Conservation (phyloP, 2,329 filamentous ascomycete genomes). For the Arachnomyces sp. region DNA sequence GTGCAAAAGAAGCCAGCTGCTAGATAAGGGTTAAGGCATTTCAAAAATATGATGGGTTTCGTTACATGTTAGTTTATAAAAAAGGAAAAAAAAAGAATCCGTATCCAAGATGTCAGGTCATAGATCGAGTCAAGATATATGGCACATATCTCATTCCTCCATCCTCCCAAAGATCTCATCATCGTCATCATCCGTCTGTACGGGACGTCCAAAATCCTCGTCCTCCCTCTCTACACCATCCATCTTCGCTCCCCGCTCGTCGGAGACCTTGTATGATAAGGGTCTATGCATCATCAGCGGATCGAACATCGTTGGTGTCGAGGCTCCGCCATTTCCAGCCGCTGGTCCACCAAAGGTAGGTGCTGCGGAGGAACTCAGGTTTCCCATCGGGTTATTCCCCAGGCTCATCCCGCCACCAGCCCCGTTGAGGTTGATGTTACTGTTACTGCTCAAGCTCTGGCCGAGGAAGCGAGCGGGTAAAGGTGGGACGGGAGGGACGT, state of each 20-base stretch:
- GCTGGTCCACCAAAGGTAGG: slow-evolving; percentile 9
- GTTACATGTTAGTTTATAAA: slow-evolving; percentile 2
- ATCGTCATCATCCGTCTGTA: slow-evolving; percentile 77
- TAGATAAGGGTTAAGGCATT: neutral
- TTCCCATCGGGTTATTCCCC: slow-evolving; percentile 23
- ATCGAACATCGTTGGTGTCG: slow-evolving; percentile 32
- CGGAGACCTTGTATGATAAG: slow-evolving; percentile 40
- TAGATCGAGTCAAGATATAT: too few species aligned
- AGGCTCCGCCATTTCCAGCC: slow-evolving; percentile 20
- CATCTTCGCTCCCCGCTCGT: slow-evolving; percentile 58
- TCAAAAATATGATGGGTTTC: slow-evolving; percentile 6
- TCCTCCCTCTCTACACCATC: slow-evolving; percentile 60
- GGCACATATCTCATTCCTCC: slow-evolving; percentile 70
- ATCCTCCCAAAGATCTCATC: slow-evolving; percentile 93
- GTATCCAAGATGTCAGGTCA: too few species aligned
- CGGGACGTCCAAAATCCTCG: slow-evolving; percentile 53
- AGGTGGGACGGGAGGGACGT: slow-evolving; percentile 80
- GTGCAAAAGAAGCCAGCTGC: slow-evolving; percentile 1
- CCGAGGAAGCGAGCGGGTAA: slow-evolving; percentile 71
- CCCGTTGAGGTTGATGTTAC: slow-evolving; percentile 47
- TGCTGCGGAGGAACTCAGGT: slow-evolving; percentile 3
- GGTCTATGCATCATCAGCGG: slow-evolving; percentile 37
- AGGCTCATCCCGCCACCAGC: slow-evolving; percentile 31
- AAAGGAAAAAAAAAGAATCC: slow-evolving; percentile 1
- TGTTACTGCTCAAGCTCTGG: slow-evolving; percentile 53